Evolutionary conservation across 768 basidiomycete genomes (phyloP), one percentile per base, ranked within the genome.

Genomic region (Agaricus blazei): DNA sequence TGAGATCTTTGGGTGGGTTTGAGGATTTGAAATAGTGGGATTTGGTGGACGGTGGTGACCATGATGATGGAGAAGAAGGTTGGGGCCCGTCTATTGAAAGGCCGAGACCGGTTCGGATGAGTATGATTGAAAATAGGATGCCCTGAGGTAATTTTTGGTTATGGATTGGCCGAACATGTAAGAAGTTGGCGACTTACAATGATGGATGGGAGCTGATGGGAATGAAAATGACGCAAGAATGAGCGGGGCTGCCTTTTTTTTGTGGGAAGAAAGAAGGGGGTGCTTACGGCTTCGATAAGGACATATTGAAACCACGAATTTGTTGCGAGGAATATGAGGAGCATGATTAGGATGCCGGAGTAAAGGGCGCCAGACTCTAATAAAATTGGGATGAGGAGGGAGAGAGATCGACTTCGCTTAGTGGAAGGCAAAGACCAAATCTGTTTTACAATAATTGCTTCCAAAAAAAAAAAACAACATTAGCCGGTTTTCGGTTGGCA

Each of bases 41-140:
- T 15, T 37, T 5, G 24, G 40, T 37, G 26, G 23, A 9, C 8
- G 12, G 11, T n/a, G 29, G 23, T 34, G 34, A 34, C 34, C 34
- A 34, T 34, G 34, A 34, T 8, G 34, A 11, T 8, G 34, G 11
- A 34, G 34, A 1, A 34, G 34, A 34, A 34, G 34, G 34, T 34
- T 34, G 34, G 14, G 48, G 48, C 4, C 47, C 47, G 34, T 49
- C 54, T 2, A 67, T 53, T 14, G 56, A 52, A 9, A 69, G 51
- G 24, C 69, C 68, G 45, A 69, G 59, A 1, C 66, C 71, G 41
- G 71, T 62, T 26, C 69, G 69, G 42, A 71, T 66, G 57, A 72
- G 71, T 57, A 72, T 67, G 53, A 72, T 58, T n/a, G 68, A 68
- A 58, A 73, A 73, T 6, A 70, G 68, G 44, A 71, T 58, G 34